A percentile compares a stretch with the other conserved stretches of the same genome.
phyloP scores from a whole-genome alignment of 495 filamentous ascomycete species.

The Lophiotrema nucula region DNA sequence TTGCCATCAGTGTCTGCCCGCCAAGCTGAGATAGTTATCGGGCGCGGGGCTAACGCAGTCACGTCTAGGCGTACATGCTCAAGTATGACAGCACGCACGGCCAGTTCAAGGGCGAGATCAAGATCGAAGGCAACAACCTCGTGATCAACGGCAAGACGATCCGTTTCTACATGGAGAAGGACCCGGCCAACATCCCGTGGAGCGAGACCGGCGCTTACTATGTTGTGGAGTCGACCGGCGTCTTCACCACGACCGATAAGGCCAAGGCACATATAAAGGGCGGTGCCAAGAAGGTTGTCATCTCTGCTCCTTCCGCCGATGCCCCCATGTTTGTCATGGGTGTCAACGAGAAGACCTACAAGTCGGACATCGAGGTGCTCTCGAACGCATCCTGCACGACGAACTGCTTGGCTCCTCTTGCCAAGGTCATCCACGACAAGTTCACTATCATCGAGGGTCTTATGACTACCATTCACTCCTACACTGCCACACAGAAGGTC shows the following conservation, averaged over 20 bases:
- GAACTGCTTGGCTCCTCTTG: constrained; percentile 98
- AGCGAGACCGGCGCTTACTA: constrained; percentile 83
- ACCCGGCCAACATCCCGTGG: constrained; percentile 93
- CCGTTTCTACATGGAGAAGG: constrained; percentile 91
- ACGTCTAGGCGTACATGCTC: constrained; percentile 91
- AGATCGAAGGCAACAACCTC: constrained; percentile 71
- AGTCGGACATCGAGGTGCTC: constrained; percentile 82
- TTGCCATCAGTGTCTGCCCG: neutral
- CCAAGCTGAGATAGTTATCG: neutral
- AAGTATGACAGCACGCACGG: constrained; percentile 98
- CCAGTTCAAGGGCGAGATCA: constrained; percentile 87
- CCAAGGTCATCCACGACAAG: constrained; percentile 98
- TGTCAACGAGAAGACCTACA: constrained; percentile 94
- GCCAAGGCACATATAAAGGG: constrained; percentile 94
- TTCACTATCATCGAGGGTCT: constrained; percentile 97
- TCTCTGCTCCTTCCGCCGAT: constrained; percentile 98
- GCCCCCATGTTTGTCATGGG: constrained; percentile 99
- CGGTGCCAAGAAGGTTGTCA: constrained; percentile 99
- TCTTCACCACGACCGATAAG: constrained; percentile 98
- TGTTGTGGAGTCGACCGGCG: constrained; percentile 97
- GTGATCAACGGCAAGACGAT: constrained; percentile 92
- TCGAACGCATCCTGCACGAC: constrained; percentile 99
- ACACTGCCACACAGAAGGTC: constrained; percentile 99
- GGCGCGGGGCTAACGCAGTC: constrained; percentile 23
- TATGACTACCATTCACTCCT: constrained; percentile 99